These are phyloP conservation scores for Dovyalis caffra DNA, from an alignment of 345 rosid species.

Conservation along the genomic window DNA sequence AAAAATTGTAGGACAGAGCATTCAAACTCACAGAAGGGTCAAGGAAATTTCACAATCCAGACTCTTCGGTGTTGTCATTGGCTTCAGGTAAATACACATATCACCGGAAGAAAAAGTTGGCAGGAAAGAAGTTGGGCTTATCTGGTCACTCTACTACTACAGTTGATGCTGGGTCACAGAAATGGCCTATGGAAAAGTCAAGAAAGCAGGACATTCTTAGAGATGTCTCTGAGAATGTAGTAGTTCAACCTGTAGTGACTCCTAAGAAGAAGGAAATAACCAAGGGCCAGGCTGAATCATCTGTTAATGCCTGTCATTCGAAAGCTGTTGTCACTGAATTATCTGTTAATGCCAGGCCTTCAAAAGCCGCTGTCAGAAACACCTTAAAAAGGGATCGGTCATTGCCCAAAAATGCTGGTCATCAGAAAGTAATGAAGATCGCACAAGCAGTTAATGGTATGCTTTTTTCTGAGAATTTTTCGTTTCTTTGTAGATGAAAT, in stretches of 20 bases:
- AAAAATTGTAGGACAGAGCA: constrained; percentile 31
- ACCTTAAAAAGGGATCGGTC: constrained; percentile 24
- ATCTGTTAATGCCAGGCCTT: constrained; percentile 28
- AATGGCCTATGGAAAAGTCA: constrained; percentile 34
- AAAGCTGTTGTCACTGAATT: constrained; percentile 17
- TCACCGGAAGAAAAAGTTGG: constrained; percentile 49
- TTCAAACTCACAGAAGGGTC: constrained; percentile 23
- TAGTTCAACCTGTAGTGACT: constrained; percentile 23
- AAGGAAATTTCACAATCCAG: constrained; percentile 22
- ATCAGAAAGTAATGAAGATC: constrained; percentile 33
- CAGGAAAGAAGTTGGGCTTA: constrained; percentile 39
- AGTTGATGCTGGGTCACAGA: constrained; percentile 21
- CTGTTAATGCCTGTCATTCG: constrained; percentile 20
- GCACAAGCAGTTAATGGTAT: constrained; percentile 36
- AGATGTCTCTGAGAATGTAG: constrained; percentile 22
- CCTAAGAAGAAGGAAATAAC: constrained; percentile 35
- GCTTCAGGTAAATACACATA: constrained; percentile 48
- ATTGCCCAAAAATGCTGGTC: constrained; percentile 33
- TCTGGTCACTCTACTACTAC: constrained; percentile 29
- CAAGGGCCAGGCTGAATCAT: constrained; percentile 35
- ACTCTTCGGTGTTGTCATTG: constrained; percentile 21
- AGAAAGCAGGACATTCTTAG: constrained; percentile 29
- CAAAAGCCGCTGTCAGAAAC: constrained; percentile 29
- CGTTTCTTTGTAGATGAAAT: background rate
- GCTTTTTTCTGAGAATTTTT: constrained; percentile 15